Evolutionary conservation across 2,329 filamentous ascomycete genomes (phyloP).

Genomic region (Pestalotiopsis sp.): DNA sequence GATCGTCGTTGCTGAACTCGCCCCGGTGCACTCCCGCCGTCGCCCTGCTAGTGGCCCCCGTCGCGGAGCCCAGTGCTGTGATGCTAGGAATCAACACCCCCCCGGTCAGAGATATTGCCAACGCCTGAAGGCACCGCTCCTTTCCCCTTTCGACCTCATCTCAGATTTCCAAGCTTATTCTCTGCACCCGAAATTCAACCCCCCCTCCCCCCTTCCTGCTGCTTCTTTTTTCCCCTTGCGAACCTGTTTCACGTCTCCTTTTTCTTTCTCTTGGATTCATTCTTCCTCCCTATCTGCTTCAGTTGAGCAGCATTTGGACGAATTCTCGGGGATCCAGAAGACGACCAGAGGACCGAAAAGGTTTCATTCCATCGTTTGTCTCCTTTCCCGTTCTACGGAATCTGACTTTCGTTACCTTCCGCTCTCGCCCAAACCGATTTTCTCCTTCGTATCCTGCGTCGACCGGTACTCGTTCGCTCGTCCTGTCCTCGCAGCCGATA

Average conservation of each 20-base stretch:
- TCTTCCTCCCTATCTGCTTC: conserved; percentile 11
- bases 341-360: neutral
- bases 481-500: conserved; percentile 11
- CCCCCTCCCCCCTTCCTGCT: conserved; percentile 2
- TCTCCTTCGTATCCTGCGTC: neutral
- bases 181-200: neutral
- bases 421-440: neutral
- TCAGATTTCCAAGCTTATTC: neutral
- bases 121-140: neutral
- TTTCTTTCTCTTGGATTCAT: conserved; percentile 6
- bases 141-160: conserved; percentile 10
- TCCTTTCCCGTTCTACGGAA: neutral
- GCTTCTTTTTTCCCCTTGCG: neutral
- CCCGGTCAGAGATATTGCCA: neutral
- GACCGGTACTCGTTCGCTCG: conserved; percentile 16
- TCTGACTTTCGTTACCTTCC: conserved; percentile 12
- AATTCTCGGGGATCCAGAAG: neutral
- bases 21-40: conserved; percentile 1
- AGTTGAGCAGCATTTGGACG: conserved; percentile 6
- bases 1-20: conserved; percentile 5
- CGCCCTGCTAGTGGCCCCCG: neutral
- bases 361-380: neutral
- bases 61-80: neutral
- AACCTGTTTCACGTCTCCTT: conserved; percentile 11
- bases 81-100: neutral